A percentile compares a stretch with the other conserved stretches of the same genome.
Conservation (phyloP, 371 early-diverging fungal species). For the Actinomucor elegans region DNA sequence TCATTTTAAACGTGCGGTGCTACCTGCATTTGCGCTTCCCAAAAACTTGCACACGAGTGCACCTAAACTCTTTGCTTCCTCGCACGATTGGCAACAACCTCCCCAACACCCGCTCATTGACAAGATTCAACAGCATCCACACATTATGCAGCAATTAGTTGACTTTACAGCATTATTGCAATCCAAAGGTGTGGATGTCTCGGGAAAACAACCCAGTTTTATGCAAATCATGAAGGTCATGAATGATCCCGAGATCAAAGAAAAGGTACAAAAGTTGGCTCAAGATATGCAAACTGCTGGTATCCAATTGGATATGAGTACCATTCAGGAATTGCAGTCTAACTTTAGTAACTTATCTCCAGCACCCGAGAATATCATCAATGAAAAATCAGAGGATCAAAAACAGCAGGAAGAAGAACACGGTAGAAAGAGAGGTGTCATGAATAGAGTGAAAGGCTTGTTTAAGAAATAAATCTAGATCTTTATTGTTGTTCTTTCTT, state of each 20-base stretch:
- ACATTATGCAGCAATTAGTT: slow-evolving; percentile 36
- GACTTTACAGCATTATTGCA: slow-evolving; percentile 37
- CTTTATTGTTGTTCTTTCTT: too few relatives aligned
- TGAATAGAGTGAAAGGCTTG: slow-evolving; percentile 34
- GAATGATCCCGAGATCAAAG: slow-evolving; percentile 41
- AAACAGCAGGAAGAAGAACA: slow-evolving; percentile 12
- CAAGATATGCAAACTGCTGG: slow-evolving; percentile 43
- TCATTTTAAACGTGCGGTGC: neutral
- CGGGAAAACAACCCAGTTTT: slow-evolving; percentile 32
- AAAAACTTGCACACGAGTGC: neutral
- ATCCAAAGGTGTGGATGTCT: slow-evolving; percentile 32
- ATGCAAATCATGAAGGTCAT: slow-evolving; percentile 43
- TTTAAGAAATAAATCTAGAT: slow-evolving; percentile 45
- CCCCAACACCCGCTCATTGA: slow-evolving; percentile 35
- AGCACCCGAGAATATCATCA: neutral
- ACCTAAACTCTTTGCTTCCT: slow-evolving; percentile 8
- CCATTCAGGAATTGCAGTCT: slow-evolving; percentile 39
- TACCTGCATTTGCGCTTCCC: too few relatives aligned
- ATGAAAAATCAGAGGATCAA: slow-evolving; percentile 1
- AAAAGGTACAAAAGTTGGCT: slow-evolving; percentile 23
- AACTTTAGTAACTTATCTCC: slow-evolving; percentile 7
- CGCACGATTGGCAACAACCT: slow-evolving; percentile 17
- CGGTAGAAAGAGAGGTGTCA: slow-evolving; percentile 20
- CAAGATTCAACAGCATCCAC: slow-evolving; percentile 34
- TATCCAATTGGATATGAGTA: slow-evolving; percentile 40